phyloP scores from a whole-genome alignment of 2,329 filamentous ascomycete species.

The Diaporthe amygdali region DNA sequence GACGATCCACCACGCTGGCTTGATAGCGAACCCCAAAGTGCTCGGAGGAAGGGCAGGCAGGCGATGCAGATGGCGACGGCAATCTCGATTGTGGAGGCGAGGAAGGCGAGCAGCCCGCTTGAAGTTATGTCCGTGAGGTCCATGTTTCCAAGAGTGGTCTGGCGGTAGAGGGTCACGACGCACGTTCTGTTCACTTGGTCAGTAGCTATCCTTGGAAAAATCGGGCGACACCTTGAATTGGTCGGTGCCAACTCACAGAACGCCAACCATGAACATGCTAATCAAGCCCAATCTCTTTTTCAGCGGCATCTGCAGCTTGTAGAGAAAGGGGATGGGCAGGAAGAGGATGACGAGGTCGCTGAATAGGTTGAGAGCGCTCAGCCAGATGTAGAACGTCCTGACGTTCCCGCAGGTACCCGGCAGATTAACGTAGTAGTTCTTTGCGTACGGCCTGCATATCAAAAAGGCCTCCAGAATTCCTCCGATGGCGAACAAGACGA shows the following conservation, averaged over 20 bases:
- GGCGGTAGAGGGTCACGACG: neutral
- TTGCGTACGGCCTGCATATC: neutral
- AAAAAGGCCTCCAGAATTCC: neutral
- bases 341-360: neutral
- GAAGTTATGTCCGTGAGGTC: neutral
- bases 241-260: neutral
- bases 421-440: neutral
- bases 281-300: neutral
- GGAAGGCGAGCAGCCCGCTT: constrained; percentile 25
- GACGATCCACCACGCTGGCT: neutral
- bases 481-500: neutral
- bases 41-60: neutral
- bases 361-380: neutral
- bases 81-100: constrained; percentile 26
- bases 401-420: neutral
- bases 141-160: neutral
- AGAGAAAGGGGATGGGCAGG: neutral
- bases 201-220: neutral
- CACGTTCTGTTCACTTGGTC: neutral
- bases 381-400: neutral
- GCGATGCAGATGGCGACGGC: constrained; percentile 20
- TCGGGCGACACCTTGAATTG: neutral
- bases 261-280: neutral
- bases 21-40: neutral
- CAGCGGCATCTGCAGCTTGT: constrained; percentile 3